These are phyloP conservation scores for Annulohypoxylon moriforme DNA, from an alignment of 495 filamentous ascomycete genomes.

Conservation along the genomic window DNA sequence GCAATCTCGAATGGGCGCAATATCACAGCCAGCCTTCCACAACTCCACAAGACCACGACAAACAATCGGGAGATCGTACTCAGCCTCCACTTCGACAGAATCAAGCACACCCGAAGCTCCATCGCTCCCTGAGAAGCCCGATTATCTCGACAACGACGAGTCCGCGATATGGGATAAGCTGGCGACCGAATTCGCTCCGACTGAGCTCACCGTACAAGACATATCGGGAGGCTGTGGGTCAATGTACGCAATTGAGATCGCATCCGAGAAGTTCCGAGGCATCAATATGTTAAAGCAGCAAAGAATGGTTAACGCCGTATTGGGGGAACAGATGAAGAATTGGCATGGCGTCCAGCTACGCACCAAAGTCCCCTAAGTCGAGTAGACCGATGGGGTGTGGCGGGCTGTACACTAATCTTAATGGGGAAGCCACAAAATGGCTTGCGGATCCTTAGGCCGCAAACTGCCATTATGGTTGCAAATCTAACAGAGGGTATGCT, in stretches of 20 bases:
- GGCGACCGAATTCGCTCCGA: conserved; percentile 55
- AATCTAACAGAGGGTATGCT: not conserved
- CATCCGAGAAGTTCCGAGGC: conserved; percentile 72
- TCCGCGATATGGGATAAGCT: conserved; percentile 60
- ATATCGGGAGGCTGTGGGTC: conserved; percentile 81
- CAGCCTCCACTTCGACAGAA: conserved; percentile 28
- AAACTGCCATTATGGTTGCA: not conserved
- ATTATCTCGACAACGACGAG: conserved; percentile 56
- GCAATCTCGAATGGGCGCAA: conserved; percentile 8
- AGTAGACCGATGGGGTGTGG: not conserved
- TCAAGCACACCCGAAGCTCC: conserved; percentile 8
- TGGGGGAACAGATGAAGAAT: conserved; percentile 74
- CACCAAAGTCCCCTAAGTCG: conserved; percentile 60
- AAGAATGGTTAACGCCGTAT: conserved; percentile 72
- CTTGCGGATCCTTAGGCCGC: not conserved
- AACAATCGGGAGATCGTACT: conserved; percentile 15
- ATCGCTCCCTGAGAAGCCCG: conserved; percentile 51
- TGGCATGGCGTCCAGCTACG: conserved; percentile 82
- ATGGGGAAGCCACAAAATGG: not conserved
- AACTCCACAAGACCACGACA: not conserved
- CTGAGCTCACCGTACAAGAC: conserved; percentile 71
- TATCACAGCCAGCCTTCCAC: not conserved
- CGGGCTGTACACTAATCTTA: not conserved
- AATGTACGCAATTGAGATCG: conserved; percentile 81
- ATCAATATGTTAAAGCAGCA: conserved; percentile 77